Base-by-base conservation (phyloP, 2,329 filamentous ascomycete genomes). In the Aspergillus ibericus region DNA sequence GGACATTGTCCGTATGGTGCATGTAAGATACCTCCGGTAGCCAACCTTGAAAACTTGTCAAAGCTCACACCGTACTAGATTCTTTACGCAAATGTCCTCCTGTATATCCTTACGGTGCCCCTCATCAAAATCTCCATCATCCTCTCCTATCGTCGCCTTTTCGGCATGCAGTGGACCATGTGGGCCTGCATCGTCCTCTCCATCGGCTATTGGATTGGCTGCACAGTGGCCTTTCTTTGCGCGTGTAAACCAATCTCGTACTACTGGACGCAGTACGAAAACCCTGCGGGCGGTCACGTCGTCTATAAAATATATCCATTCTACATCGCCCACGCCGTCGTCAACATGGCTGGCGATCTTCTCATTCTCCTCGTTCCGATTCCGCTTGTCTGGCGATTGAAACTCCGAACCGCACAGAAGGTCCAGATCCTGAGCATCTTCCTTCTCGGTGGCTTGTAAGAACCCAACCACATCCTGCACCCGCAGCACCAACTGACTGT, bases 131-230 rank as follows among this genome's bases (percentile, higher is more conserved):
- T 66, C 1, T 66, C 63, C 12, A 55, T 66, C 9, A 54, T 66
- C 9, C 50, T 64, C 13, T 52, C 65, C 16, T 66, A 66, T 40
- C 64, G 55, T n/a, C 64, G 64, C 7, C 61, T 66, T 29, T 66
- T 66, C 44, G 54, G 61, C 18, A 50, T 66, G 32, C 59, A 55
- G 12, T 58, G 53, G 55, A 34, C 55, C 5, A 38, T 66, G 27
- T 64, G 58, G 20, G 25, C 63, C 38, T 64, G 63, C 32, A 55
- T 38, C 1, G 58, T 60, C 51, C 50, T 66, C 5, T 49, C 62
- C 0, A 34, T 66, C 22, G 59, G 59, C 6, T 64, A 64, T 40
- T 49, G 49, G 9, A 51, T 63, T 49, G 49, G 60, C 5, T 53
- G 56, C 12, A 38, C 54, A 6, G 57, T 53, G 5, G 47, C 60